Evolutionary conservation across 2,329 filamentous ascomycete species (phyloP).

Genomic region (Fusarium nurragi): DNA sequence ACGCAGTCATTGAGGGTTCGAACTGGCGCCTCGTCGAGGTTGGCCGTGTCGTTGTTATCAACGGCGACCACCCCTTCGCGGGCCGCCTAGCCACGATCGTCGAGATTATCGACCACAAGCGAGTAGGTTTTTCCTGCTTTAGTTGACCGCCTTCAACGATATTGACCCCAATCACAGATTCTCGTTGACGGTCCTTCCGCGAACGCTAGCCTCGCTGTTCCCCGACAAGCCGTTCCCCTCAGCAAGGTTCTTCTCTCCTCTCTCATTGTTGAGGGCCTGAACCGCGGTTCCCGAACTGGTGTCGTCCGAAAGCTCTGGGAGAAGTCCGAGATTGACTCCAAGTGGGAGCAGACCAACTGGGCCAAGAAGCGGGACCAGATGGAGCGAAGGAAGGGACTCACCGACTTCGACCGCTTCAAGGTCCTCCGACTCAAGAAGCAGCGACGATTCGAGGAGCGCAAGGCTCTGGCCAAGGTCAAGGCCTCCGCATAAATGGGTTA

Average conservation of each 20-base stretch:
- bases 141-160: constrained; percentile 20
- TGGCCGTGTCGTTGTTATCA: constrained; percentile 95
- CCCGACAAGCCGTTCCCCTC: constrained; percentile 87
- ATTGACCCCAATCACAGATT: constrained; percentile 67
- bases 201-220: constrained; percentile 79
- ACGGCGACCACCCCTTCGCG: constrained; percentile 77
- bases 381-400: constrained; percentile 87
- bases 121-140: constrained; percentile 74
- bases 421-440: constrained; percentile 99
- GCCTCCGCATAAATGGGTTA: constrained; percentile 72
- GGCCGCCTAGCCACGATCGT: constrained; percentile 94
- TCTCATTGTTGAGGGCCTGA: constrained; percentile 85
- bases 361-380: constrained; percentile 91
- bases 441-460: constrained; percentile 97
- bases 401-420: constrained; percentile 99
- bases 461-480: constrained; percentile 93
- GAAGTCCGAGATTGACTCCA: constrained; percentile 88
- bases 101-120: constrained; percentile 99
- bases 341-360: constrained; percentile 92
- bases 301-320: constrained; percentile 90
- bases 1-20: constrained; percentile 82
- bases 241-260: constrained; percentile 87
- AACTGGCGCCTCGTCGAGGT: constrained; percentile 98
- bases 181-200: constrained; percentile 94
- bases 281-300: constrained; percentile 84